These are phyloP conservation scores for Solanum chmielewskii DNA, from an alignment of 257 asterid genomes.

Conservation along the genomic window DNA sequence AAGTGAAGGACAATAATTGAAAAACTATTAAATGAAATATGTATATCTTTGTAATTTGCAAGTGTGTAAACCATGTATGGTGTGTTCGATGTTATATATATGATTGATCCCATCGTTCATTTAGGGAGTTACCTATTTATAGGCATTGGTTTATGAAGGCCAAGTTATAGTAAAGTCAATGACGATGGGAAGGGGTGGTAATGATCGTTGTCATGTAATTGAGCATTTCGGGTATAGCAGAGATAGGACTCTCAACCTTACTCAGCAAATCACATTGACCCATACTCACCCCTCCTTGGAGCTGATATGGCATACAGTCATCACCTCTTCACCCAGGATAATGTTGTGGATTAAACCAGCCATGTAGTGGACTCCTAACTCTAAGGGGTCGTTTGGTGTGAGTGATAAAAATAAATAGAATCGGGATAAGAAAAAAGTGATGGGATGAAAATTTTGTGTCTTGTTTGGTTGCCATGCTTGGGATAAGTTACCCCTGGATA, in stretches of 20 bases:
- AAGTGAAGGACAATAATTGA: background rate
- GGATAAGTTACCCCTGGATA: too few relatives aligned
- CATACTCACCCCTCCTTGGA: background rate
- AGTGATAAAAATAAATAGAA: too few relatives aligned
- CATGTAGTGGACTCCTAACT: background rate
- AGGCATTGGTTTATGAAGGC: background rate
- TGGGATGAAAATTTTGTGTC: too few relatives aligned
- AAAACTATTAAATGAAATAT: background rate
- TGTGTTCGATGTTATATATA: background rate
- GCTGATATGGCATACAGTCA: background rate
- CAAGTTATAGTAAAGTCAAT: background rate
- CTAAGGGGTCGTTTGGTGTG: background rate
- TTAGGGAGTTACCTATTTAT: background rate
- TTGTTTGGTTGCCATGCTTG: too few relatives aligned
- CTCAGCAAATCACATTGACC: background rate
- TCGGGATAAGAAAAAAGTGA: too few relatives aligned
- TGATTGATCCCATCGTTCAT: background rate
- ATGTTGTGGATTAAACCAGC: background rate
- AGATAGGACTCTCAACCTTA: background rate
- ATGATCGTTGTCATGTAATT: background rate
- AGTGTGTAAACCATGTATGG: background rate
- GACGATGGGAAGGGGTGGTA: background rate
- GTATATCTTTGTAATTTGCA: background rate
- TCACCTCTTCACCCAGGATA: background rate
- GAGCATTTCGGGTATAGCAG: background rate